These are phyloP conservation scores for Eremochloa ophiuroides DNA, from an alignment of 176 grass and related monocot species.

Conservation along the genomic window DNA sequence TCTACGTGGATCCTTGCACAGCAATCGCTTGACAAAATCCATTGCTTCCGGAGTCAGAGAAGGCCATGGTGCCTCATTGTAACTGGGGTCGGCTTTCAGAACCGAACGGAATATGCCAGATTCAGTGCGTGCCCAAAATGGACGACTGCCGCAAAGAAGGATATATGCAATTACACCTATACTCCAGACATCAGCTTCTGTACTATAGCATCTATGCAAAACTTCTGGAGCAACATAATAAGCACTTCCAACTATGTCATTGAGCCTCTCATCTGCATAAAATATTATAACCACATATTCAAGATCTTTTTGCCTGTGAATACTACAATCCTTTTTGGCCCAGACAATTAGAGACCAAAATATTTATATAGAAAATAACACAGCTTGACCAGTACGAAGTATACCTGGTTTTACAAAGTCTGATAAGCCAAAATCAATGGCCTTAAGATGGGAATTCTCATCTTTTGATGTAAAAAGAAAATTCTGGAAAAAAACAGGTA, in stretches of 20 bases:
- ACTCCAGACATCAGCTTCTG: constrained; percentile 89
- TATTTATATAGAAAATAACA: neutral
- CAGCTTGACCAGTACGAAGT: constrained; percentile 1
- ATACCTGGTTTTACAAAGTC: constrained; percentile 88
- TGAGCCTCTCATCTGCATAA: constrained; percentile 70
- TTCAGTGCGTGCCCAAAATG: constrained; percentile 85
- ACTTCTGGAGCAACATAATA: constrained; percentile 96
- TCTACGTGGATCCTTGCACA: constrained; percentile 80
- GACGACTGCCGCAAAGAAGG: constrained; percentile 76
- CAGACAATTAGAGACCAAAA: neutral
- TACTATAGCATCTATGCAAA: constrained; percentile 76
- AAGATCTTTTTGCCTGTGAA: neutral
- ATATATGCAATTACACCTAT: constrained; percentile 89
- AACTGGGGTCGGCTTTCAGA: constrained; percentile 78
- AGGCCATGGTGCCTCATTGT: constrained; percentile 71
- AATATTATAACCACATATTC: constrained; percentile 13
- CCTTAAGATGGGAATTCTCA: constrained; percentile 70
- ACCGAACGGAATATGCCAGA: constrained; percentile 83
- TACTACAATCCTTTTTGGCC: neutral
- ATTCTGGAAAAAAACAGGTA: constrained; percentile 47
- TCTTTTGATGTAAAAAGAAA: constrained; percentile 84
- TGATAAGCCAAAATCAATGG: constrained; percentile 79
- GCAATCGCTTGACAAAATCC: constrained; percentile 77
- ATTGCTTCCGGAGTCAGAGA: constrained; percentile 66
- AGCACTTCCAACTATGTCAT: constrained; percentile 94